Base-by-base conservation (phyloP, 1,284 basidiomycete genomes). In the Irpex sp. region DNA sequence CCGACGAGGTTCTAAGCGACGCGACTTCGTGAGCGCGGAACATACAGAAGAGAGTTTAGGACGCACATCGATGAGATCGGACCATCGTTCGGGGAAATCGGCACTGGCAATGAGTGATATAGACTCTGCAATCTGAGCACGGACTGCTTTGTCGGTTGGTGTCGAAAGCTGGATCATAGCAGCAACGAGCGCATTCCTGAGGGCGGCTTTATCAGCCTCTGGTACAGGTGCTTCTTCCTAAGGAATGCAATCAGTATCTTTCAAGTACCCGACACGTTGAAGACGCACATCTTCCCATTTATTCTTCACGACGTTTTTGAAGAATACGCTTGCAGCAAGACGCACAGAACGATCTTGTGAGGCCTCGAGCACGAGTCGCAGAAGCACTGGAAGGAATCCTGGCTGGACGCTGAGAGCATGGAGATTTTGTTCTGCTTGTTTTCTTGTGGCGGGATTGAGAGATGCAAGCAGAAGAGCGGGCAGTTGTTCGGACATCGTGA, bases 61-160 rank as follows among this genome's bases (percentile, higher is more conserved):
- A 76, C 92, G 71, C 73, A 95, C 94, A 78, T 94, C 89, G 68
- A 96, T 88, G 63, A 97, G 83, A 75, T 90, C 86, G 36, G 85
- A 82, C 96, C 96, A 98, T 67, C 85, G 84, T 19, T 82, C 76
- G 7, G 94, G 96, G 74, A 97, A 98, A 78, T 97, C 96, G 37
- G 87, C 81, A 63, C 89, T 85, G 5, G 96, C 94, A 72, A 97
- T 90, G 65, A 94, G 83, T 9, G 94, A 88, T 48, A 97, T 89
- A 5, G 93, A 86, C 76, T 97, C 95, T 26, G 94, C 95, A 36
- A 97, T 85, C 76, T 97, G 94, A 3, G 90, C 87, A 11, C 91
- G 84, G 62, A 92, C 79, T 1, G 81, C 68, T 71, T 89, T 91
- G 75, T 92, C 89, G 31, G 83, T 77, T 17, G 86, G 81, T 64